These are phyloP conservation scores for Zymoseptoria tritici DNA, from an alignment of 2,329 filamentous ascomycete genomes.

Conservation along the genomic window DNA sequence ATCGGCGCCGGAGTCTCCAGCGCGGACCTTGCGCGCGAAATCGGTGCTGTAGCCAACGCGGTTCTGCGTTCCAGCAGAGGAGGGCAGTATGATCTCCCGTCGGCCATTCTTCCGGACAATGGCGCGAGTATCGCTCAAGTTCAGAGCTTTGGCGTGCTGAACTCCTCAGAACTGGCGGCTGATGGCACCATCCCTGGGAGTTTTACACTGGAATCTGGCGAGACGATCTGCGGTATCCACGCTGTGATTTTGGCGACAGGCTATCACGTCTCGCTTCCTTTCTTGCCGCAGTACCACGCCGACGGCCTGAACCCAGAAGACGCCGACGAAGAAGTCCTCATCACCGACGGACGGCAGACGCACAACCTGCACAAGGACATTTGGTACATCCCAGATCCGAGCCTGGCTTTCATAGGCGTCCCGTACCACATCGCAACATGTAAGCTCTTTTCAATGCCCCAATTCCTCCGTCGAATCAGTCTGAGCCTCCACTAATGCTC, in stretches of 20 bases:
- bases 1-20: slow-evolving; percentile 51
- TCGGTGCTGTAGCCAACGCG: slow-evolving; percentile 37
- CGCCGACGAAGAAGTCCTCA: slow-evolving; percentile 48
- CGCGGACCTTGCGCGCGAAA: slow-evolving; percentile 47
- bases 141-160: slow-evolving; percentile 34
- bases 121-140: slow-evolving; percentile 48
- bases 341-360: slow-evolving; percentile 56
- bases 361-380: slow-evolving; percentile 66
- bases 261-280: slow-evolving; percentile 61
- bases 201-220: slow-evolving; percentile 48
- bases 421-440: slow-evolving; percentile 58
- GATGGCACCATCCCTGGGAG: slow-evolving; percentile 42
- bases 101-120: slow-evolving; percentile 47
- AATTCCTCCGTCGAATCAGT: too few relatives aligned
- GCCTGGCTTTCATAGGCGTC: slow-evolving; percentile 56
- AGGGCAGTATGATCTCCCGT: slow-evolving; percentile 53
- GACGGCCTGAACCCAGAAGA: slow-evolving; percentile 38
- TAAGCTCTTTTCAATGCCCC: not conserved
- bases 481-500: too few relatives aligned
- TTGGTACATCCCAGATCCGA: slow-evolving; percentile 62
- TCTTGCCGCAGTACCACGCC: slow-evolving; percentile 47
- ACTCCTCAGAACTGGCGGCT: not conserved
- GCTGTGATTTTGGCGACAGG: slow-evolving; percentile 59
- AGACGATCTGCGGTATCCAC: slow-evolving; percentile 49
- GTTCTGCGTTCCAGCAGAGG: slow-evolving; percentile 53